Conservation (phyloP, 352 stramenopile genomes). For the Phytophthora colocasiae region DNA sequence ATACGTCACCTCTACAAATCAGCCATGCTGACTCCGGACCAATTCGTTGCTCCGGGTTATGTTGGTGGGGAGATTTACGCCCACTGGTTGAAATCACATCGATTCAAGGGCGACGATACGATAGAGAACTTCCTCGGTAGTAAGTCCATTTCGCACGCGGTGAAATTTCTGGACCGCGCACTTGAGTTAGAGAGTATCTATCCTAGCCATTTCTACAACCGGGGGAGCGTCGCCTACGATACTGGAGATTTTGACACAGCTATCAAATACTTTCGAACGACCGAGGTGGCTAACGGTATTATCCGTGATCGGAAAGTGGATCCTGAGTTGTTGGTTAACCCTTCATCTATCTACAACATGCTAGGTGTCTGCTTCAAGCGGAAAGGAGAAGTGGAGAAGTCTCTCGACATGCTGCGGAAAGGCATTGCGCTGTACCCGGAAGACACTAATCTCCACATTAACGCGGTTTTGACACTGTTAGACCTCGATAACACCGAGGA, state of each 20-base stretch:
- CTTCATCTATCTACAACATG: constrained; percentile 57
- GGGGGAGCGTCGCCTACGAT: constrained; percentile 47
- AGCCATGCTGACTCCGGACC: constrained; percentile 25
- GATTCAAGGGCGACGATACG: constrained; percentile 1
- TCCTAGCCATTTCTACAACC: constrained; percentile 51
- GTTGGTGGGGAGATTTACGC: constrained; percentile 45
- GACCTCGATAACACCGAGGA: constrained; percentile 21
- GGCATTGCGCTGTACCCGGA: constrained; percentile 47
- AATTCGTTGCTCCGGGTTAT: constrained; percentile 44
- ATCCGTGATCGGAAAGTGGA: constrained; percentile 48
- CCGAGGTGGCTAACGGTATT: constrained; percentile 39
- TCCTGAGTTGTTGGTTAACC: constrained; percentile 43
- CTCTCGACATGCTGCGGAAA: constrained; percentile 39
- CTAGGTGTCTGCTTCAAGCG: constrained; percentile 41
- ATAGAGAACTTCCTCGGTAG: constrained; percentile 34
- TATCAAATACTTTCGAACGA: constrained; percentile 43
- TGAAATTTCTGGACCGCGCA: constrained; percentile 40
- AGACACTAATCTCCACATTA: constrained; percentile 56
- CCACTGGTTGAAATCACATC: constrained; percentile 38
- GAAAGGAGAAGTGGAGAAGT: constrained; percentile 35
- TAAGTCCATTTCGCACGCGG: constrained; percentile 36
- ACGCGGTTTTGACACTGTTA: constrained; percentile 48
- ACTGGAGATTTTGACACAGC: constrained; percentile 41
- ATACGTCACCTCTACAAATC: constrained; percentile 66
- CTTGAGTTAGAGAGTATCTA: constrained; percentile 37